Base-by-base conservation (phyloP, 148 eudicot species). In the Amaranthus hypochondriacus region DNA sequence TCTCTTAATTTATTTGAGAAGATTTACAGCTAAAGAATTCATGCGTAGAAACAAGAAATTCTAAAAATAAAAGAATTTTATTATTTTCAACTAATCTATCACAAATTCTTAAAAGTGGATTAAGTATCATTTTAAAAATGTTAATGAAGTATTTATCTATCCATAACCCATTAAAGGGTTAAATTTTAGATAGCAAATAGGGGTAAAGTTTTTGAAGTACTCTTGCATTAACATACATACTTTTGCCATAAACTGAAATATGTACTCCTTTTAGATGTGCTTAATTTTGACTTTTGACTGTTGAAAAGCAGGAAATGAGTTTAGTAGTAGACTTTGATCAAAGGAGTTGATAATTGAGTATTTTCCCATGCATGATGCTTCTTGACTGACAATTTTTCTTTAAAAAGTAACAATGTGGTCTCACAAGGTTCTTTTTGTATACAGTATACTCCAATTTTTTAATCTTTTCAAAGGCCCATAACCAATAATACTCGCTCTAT, bases 271-370 rank as follows among this genome's bases (percentile, higher is more conserved):
- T 7, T 3, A 47, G 62, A 70, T 13, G 28, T 70, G 11, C 56
- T 46, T 56, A 47, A 71, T 46, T 28, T 28, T 9, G 54, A 58
- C 54, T 47, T 58, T 58, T 54, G 63, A 55, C 52, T n/a, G 43
- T 55, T 10, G 14, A 2, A 9, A n/a, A n/a, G 60, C n/a, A 64
- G 12, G 55, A 7, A 48, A 4, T 67, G 14, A 69, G 39, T 28
- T 28, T 28, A 28, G 42, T 50, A 54, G 39, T 28, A n/a, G 15
- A 65, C 63, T 74, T 65, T 66, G 70, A 14, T 63, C 7, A 62
- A 60, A 62, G 14, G 4, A 62, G 53, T 52, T 74, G 54, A 76
- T 76, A 39, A 76, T 76, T 62, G 74, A 76, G 63, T 44, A 12
- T 13, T 57, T 52, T 42, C 14, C 68, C 21, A 43, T 53, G 58